These are phyloP conservation scores for Trichoderma harzianum DNA, from an alignment of 2,329 filamentous ascomycete genomes.

Conservation along the genomic window DNA sequence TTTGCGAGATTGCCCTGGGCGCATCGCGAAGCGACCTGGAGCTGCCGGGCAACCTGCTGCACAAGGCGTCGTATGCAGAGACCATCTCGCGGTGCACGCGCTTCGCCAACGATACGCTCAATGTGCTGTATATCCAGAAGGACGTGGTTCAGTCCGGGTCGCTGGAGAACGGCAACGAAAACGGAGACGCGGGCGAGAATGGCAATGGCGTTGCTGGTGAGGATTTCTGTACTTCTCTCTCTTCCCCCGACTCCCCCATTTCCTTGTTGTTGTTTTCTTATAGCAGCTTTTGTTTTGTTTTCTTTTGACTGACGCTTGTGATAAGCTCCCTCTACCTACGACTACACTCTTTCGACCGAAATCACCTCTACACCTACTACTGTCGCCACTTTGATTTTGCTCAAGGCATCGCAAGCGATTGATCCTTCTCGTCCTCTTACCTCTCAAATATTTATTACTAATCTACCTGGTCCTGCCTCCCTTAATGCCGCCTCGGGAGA, in stretches of 20 bases:
- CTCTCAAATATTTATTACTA: slow-evolving; percentile 88
- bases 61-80: slow-evolving; percentile 66
- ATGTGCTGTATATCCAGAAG: slow-evolving; percentile 88
- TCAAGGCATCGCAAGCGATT: slow-evolving; percentile 86
- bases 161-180: slow-evolving; percentile 35
- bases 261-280: neutral
- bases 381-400: slow-evolving; percentile 78
- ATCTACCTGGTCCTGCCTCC: slow-evolving; percentile 77
- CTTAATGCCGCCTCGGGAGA: slow-evolving; percentile 64
- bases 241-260: neutral
- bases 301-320: slow-evolving; percentile 7
- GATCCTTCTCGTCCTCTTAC: slow-evolving; percentile 78
- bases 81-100: slow-evolving; percentile 83
- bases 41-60: slow-evolving; percentile 76
- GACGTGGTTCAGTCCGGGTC: slow-evolving; percentile 59
- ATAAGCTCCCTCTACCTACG: slow-evolving; percentile 56
- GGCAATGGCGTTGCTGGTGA: slow-evolving; percentile 45
- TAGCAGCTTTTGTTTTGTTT: neutral
- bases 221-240: slow-evolving; percentile 22
- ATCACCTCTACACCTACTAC: slow-evolving; percentile 78
- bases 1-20: slow-evolving; percentile 71
- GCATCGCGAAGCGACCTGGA: slow-evolving; percentile 76
- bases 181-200: slow-evolving; percentile 35
- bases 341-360: slow-evolving; percentile 78
- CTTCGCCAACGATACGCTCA: slow-evolving; percentile 85